Evolutionary conservation across 2,329 filamentous ascomycete genomes (phyloP).

Genomic region (Cryphonectria parasitica): DNA sequence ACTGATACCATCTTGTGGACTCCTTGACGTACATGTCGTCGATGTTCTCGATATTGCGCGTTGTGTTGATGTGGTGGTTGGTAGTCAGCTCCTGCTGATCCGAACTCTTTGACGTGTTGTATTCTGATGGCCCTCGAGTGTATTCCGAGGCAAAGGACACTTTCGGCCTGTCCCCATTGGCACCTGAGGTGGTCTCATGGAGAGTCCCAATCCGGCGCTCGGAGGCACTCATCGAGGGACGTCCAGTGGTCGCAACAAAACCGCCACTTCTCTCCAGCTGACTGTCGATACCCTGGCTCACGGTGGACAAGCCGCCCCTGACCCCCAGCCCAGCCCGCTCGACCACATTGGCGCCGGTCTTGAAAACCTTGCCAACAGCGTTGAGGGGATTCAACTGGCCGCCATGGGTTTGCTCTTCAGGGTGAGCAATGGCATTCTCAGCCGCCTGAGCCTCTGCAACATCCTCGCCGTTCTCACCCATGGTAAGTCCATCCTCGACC

Average conservation of each 20-base stretch:
- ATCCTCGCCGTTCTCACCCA: conserved; percentile 55
- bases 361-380: conserved; percentile 56
- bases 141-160: conserved; percentile 39
- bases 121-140: conserved; percentile 43
- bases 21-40: conserved; percentile 54
- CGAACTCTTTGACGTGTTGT: conserved; percentile 45
- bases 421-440: conserved; percentile 31
- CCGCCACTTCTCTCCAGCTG: conserved; percentile 61
- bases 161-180: conserved; percentile 42
- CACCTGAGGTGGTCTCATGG: conserved; percentile 26
- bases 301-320: conserved; percentile 48
- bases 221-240: conserved; percentile 32
- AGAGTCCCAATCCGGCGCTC: conserved; percentile 29
- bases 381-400: conserved; percentile 34
- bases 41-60: conserved; percentile 53
- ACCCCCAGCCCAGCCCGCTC: conserved; percentile 50
- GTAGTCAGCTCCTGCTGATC: conserved; percentile 41
- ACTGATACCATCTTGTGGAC: conserved; percentile 60
- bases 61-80: conserved; percentile 52
- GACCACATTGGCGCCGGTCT: conserved; percentile 48
- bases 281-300: conserved; percentile 54
- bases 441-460: conserved; percentile 46
- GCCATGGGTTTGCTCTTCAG: conserved; percentile 32
- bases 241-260: conserved; percentile 43
- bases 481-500: conserved; percentile 51